These are phyloP conservation scores for Chaetothyriales sp. DNA, from an alignment of 2,329 filamentous ascomycete genomes.

Conservation along the genomic window DNA sequence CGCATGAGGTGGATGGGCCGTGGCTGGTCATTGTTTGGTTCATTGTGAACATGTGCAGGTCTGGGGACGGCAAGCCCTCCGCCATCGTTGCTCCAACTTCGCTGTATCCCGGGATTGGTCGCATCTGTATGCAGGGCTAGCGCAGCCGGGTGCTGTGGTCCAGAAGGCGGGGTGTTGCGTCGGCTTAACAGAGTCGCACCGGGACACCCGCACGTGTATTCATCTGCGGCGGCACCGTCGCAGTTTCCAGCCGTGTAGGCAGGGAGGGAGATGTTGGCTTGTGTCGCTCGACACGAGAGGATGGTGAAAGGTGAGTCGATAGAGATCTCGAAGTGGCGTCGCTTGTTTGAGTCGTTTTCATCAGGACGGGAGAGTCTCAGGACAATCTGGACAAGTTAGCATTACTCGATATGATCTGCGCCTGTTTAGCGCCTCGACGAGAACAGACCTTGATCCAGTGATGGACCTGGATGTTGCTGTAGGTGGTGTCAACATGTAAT, in stretches of 20 bases:
- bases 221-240: conserved; percentile 38
- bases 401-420: not conserved
- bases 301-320: conserved; percentile 93
- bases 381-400: conserved; percentile 48
- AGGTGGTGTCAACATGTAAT: conserved; percentile 80
- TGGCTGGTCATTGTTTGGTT: conserved; percentile 33
- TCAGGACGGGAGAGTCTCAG: conserved; percentile 81
- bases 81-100: conserved; percentile 27
- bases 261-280: conserved; percentile 72
- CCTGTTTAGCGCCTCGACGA: not conserved
- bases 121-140: conserved; percentile 4
- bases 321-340: conserved; percentile 86
- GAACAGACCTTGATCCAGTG: conserved; percentile 81
- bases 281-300: conserved; percentile 81
- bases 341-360: conserved; percentile 58
- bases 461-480: conserved; percentile 83
- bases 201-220: conserved; percentile 51
- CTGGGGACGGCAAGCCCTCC: conserved; percentile 31
- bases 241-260: conserved; percentile 52
- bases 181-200: conserved; percentile 39
- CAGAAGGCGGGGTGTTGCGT: conserved; percentile 18
- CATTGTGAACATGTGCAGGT: conserved; percentile 35
- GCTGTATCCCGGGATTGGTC: conserved; percentile 10
- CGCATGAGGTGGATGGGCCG: conserved; percentile 75
- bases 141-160: conserved; percentile 13